Evolutionary conservation across 2,329 filamentous ascomycete genomes (phyloP).

Genomic region (Botryotinia convoluta): DNA sequence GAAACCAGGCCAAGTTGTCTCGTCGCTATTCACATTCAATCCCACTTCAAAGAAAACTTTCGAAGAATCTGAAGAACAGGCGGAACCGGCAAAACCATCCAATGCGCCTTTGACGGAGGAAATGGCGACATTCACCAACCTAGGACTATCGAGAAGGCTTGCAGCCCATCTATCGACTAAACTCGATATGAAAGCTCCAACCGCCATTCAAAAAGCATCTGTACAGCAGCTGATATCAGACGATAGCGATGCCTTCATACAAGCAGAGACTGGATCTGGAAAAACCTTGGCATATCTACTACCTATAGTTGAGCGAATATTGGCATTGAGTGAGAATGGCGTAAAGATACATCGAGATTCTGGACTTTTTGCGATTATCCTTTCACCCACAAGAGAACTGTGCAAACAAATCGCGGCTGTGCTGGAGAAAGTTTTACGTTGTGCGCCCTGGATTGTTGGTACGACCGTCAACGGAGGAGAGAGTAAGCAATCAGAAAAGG

Average conservation of each 20-base stretch:
- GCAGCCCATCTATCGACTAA: slow-evolving; percentile 82
- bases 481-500: slow-evolving; percentile 80
- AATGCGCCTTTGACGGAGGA: slow-evolving; percentile 88
- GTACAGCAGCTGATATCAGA: slow-evolving; percentile 76
- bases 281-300: slow-evolving; percentile 96
- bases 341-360: slow-evolving; percentile 73
- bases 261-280: slow-evolving; percentile 95
- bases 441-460: slow-evolving; percentile 89
- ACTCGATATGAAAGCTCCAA: slow-evolving; percentile 84
- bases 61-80: slow-evolving; percentile 46
- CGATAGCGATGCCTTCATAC: slow-evolving; percentile 89
- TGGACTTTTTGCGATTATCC: slow-evolving; percentile 88
- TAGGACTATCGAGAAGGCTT: slow-evolving; percentile 78
- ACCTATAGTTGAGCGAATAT: slow-evolving; percentile 84
- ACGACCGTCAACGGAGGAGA: slow-evolving; percentile 75
- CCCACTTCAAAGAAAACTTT: slow-evolving; percentile 66
- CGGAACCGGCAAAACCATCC: slow-evolving; percentile 67
- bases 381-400: slow-evolving; percentile 89
- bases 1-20: slow-evolving; percentile 67
- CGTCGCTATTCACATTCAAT: slow-evolving; percentile 89
- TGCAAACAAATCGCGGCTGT: slow-evolving; percentile 92
- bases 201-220: slow-evolving; percentile 89
- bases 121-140: slow-evolving; percentile 78
- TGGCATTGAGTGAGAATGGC: slow-evolving; percentile 63
- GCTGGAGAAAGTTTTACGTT: slow-evolving; percentile 79